phyloP scores from a whole-genome alignment of 2,329 filamentous ascomycete genomes.

The Aspergillus clavatus region DNA sequence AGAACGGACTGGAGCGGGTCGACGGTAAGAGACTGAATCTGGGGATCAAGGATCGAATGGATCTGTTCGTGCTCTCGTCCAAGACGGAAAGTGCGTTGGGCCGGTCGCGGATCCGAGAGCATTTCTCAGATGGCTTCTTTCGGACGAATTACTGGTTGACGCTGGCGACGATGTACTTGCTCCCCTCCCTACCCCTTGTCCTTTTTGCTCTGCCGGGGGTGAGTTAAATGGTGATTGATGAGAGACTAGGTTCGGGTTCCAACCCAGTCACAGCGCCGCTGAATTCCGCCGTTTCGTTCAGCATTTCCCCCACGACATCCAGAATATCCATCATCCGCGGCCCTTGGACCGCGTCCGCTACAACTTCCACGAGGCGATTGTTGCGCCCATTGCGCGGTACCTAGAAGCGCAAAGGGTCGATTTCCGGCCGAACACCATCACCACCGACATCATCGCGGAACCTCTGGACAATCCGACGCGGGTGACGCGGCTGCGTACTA shows the following conservation, averaged over 20 bases:
- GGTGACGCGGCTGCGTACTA: constrained; percentile 22
- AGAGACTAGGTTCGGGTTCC: constrained; percentile 22
- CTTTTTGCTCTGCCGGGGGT: too few relatives aligned
- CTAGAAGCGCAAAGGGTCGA: constrained; percentile 22
- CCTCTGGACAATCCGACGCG: constrained; percentile 12
- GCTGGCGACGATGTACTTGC: constrained; percentile 23
- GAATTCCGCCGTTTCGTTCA: constrained; percentile 24
- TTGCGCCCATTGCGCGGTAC: constrained; percentile 22
- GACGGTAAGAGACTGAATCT: constrained; percentile 8
- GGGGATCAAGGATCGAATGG: constrained; percentile 16
- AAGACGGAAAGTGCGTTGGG: constrained; percentile 16
- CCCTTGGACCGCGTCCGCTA: constrained; percentile 20
- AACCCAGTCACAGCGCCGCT: constrained; percentile 25
- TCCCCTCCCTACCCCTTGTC: too few relatives aligned
- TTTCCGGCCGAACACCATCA: constrained; percentile 23
- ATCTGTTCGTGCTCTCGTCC: constrained; percentile 13
- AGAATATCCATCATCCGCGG: constrained; percentile 13
- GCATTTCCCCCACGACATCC: constrained; percentile 19
- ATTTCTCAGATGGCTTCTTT: constrained; percentile 19
- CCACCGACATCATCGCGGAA: constrained; percentile 23
- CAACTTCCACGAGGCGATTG: constrained; percentile 24
- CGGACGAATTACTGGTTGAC: constrained; percentile 24
- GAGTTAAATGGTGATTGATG: too few relatives aligned
- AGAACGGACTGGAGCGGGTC: constrained; percentile 5
- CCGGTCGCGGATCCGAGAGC: constrained; percentile 14